Evolutionary conservation across 805 yeast genomes (phyloP).

Genomic region (Candida michaelii): DNA sequence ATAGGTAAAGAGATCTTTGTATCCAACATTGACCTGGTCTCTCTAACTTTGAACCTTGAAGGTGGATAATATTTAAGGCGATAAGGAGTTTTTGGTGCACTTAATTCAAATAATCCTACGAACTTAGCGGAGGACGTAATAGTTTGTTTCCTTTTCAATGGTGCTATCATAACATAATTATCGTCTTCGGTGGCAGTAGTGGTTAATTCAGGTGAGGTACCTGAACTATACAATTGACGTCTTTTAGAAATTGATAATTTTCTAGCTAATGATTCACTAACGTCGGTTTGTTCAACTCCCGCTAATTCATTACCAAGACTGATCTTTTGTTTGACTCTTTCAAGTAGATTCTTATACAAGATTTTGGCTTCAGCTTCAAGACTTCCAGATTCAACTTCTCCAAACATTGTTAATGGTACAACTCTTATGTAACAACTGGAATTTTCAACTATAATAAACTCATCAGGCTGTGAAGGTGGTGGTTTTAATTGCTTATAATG

Average conservation of each 20-base stretch:
- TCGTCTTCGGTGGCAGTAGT: conserved; percentile 2
- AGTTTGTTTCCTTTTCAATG: conserved; percentile 29
- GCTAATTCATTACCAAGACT: conserved; percentile 25
- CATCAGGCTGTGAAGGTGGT: conserved; percentile 22
- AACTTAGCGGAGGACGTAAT: conserved; percentile 29
- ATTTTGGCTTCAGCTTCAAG: conserved; percentile 31
- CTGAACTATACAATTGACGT: conserved; percentile 18
- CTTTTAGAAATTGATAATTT: conserved; percentile 20
- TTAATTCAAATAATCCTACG: conserved; percentile 29
- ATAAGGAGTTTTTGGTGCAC: conserved; percentile 32
- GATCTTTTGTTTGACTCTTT: conserved; percentile 28
- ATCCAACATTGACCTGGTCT: conserved; percentile 1
- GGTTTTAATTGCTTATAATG: conserved; percentile 23
- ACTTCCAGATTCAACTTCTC: conserved; percentile 25
- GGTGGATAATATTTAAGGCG: conserved; percentile 30
- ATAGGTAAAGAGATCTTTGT: conserved; percentile 27
- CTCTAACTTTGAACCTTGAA: conserved; percentile 15
- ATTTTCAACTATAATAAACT: conserved; percentile 35
- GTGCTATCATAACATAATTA: conserved; percentile 22
- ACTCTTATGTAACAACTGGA: conserved; percentile 27
- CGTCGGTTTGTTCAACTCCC: conserved; percentile 1
- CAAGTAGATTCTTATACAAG: conserved; percentile 28
- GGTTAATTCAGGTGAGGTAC: conserved; percentile 4
- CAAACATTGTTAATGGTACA: conserved; percentile 22
- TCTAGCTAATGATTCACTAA: conserved; percentile 15